These are phyloP conservation scores for Trichoderma cornu-damae DNA, from an alignment of 2,329 filamentous ascomycete genomes.

Conservation along the genomic window DNA sequence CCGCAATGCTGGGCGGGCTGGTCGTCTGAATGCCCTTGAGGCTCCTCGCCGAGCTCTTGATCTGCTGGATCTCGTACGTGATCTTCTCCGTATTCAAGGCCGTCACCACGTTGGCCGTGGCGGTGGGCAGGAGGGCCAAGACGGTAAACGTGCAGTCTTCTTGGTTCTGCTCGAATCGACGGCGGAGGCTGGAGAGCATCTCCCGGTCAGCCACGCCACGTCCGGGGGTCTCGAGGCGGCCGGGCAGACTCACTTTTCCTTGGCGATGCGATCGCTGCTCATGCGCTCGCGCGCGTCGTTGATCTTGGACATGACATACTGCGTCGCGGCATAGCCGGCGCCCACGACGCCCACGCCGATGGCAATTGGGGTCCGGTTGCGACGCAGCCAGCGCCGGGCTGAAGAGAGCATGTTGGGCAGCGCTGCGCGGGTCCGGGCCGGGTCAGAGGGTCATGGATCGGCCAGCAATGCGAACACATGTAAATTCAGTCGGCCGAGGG, in stretches of 20 bases:
- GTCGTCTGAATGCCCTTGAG: slow-evolving; percentile 52
- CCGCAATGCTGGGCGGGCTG: slow-evolving; percentile 54
- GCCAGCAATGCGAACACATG: slow-evolving; percentile 1
- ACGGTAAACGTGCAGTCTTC: slow-evolving; percentile 98
- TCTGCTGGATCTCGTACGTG: slow-evolving; percentile 88
- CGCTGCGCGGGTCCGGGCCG: slow-evolving; percentile 10
- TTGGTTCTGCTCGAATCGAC: slow-evolving; percentile 97
- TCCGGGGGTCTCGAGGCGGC: no score
- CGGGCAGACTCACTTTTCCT: slow-evolving; percentile 73
- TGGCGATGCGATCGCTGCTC: slow-evolving; percentile 90
- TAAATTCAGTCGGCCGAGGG: neutral
- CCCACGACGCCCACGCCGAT: slow-evolving; percentile 83
- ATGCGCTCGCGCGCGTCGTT: slow-evolving; percentile 92
- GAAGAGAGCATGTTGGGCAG: slow-evolving; percentile 54
- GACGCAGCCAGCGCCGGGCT: slow-evolving; percentile 83
- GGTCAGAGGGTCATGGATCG: slow-evolving; percentile 15
- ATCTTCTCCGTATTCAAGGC: slow-evolving; percentile 88
- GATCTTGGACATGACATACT: slow-evolving; percentile 89
- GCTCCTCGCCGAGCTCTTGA: slow-evolving; percentile 64
- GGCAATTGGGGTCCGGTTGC: slow-evolving; percentile 84
- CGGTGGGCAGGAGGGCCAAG: slow-evolving; percentile 87
- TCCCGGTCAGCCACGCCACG: neutral
- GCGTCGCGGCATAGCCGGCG: slow-evolving; percentile 83
- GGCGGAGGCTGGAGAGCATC: slow-evolving; percentile 61
- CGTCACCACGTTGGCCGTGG: slow-evolving; percentile 81